Percentiles rank a stretch among this genome's conserved stretches.
These are phyloP conservation scores for Neofusicoccum umdonicola DNA, from an alignment of 2,329 filamentous ascomycete species.

Conservation along the genomic window DNA sequence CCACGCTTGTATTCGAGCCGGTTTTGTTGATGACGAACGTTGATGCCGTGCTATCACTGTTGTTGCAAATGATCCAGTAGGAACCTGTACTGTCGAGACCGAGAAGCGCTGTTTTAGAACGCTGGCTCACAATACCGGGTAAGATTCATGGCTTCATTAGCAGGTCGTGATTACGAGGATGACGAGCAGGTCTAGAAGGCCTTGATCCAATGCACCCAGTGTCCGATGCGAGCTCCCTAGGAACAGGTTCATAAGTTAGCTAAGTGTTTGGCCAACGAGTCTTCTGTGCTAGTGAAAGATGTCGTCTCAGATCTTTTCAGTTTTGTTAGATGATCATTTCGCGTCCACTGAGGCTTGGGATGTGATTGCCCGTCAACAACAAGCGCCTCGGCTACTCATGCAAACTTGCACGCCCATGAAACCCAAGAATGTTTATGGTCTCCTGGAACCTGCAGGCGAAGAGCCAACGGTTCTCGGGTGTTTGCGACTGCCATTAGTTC, in stretches of 20 bases:
- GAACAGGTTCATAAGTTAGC: background rate
- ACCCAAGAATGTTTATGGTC: background rate
- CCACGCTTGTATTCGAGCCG: background rate
- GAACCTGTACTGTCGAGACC: background rate
- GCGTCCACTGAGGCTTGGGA: background rate
- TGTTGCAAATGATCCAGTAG: background rate
- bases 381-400: background rate
- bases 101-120: background rate
- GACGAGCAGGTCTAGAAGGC: background rate
- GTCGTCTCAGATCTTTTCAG: slow-evolving; percentile 20
- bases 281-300: background rate
- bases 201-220: background rate
- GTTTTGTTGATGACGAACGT: background rate
- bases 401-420: background rate
- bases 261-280: background rate
- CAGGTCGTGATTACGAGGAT: background rate
- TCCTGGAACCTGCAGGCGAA: slow-evolving; percentile 1
- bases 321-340: slow-evolving; percentile 13
- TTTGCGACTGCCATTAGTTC: slow-evolving; percentile 16
- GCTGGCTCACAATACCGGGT: background rate
- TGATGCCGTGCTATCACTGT: background rate
- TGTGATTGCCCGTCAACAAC: background rate
- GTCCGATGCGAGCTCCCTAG: background rate
- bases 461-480: slow-evolving; percentile 3
- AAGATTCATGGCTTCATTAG: background rate